These are phyloP conservation scores for Wallacemonas rigidus DNA, from an alignment of 208 protist species.

Conservation along the genomic window DNA sequence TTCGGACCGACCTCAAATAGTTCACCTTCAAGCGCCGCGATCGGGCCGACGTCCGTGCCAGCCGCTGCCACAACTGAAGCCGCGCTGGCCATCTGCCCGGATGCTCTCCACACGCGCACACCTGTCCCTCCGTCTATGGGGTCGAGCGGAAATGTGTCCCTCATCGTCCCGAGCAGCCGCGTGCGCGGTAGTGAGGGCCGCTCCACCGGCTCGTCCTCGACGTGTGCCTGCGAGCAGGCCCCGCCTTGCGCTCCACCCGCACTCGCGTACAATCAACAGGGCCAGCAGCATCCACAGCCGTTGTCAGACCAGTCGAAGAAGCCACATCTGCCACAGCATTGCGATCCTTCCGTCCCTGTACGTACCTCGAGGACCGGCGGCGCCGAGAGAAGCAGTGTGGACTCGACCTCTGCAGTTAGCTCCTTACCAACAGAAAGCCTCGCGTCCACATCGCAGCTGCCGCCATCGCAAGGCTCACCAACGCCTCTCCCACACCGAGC, in stretches of 20 bases:
- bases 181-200: too few relatives aligned
- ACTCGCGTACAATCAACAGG: background rate
- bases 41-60: background rate
- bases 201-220: too few relatives aligned
- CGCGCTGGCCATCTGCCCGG: too few relatives aligned
- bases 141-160: too few relatives aligned
- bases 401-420: background rate
- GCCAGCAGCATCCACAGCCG: too few relatives aligned
- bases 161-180: too few relatives aligned
- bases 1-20: slow-evolving; percentile 17
- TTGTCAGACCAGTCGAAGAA: too few relatives aligned
- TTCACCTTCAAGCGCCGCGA: background rate
- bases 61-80: background rate
- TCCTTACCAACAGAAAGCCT: background rate
- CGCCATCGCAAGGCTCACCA: background rate
- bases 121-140: too few relatives aligned
- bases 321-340: slow-evolving; percentile 1
- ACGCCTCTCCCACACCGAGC: background rate
- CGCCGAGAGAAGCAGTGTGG: background rate
- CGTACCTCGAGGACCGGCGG: background rate
- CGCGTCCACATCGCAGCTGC: background rate
- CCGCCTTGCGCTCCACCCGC: too few relatives aligned
- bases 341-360: background rate
- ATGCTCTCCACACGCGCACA: too few relatives aligned
- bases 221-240: background rate